Evolutionary conservation across 2,329 filamentous ascomycete species (phyloP).

Genomic region (Cordyceps javanica): DNA sequence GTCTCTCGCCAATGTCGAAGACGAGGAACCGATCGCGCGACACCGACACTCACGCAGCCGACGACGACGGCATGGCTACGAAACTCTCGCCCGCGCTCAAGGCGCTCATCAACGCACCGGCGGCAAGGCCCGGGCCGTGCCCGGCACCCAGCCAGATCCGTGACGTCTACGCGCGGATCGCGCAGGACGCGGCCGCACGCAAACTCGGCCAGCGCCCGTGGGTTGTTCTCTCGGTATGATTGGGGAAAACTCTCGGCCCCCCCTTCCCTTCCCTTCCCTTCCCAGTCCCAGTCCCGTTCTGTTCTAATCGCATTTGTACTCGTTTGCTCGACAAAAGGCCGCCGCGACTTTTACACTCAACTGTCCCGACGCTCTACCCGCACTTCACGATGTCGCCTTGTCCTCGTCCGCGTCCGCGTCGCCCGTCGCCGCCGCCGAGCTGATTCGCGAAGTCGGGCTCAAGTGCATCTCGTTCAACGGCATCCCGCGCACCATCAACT

Average conservation of each 20-base stretch:
- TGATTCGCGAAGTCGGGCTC: slow-evolving; percentile 68
- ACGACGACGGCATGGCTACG: slow-evolving; percentile 47
- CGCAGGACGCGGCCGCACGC: slow-evolving; percentile 54
- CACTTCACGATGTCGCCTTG: slow-evolving; percentile 52
- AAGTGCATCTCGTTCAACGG: slow-evolving; percentile 78
- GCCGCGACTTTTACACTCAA: slow-evolving; percentile 83
- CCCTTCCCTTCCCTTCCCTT: neutral
- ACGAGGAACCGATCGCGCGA: neutral
- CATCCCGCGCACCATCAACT: slow-evolving; percentile 79
- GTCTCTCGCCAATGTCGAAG: too few species aligned
- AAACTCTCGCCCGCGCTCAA: slow-evolving; percentile 68
- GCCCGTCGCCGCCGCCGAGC: slow-evolving; percentile 52
- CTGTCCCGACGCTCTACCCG: slow-evolving; percentile 66
- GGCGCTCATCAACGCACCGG: slow-evolving; percentile 64
- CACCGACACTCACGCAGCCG: slow-evolving; percentile 16
- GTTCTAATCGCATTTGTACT: too few species aligned
- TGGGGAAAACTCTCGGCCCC: neutral
- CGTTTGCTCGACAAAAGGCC: slow-evolving; percentile 56
- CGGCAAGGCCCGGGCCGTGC: slow-evolving; percentile 58
- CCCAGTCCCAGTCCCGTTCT: neutral
- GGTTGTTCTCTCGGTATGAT: slow-evolving; percentile 56
- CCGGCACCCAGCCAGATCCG: slow-evolving; percentile 56
- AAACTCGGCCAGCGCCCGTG: slow-evolving; percentile 59
- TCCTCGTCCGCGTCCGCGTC: slow-evolving; percentile 18
- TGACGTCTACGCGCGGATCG: slow-evolving; percentile 59